Evolutionary conservation across 176 grass and related monocot species (phyloP), one percentile per base, ranked within the genome.

Genomic region (Rhynchospora tenuis): DNA sequence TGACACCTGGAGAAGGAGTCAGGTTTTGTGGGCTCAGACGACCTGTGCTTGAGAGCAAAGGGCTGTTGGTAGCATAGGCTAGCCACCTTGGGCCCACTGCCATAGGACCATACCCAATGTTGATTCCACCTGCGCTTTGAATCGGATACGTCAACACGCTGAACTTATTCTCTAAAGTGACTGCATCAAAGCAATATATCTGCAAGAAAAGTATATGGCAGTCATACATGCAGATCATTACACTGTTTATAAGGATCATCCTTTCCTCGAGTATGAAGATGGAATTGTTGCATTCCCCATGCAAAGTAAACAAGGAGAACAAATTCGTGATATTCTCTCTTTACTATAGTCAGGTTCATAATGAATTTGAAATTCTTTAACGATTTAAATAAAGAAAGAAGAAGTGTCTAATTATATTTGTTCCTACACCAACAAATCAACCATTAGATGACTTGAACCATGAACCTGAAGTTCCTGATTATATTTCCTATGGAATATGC

Each of bases 171-270:
- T 99, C 93, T 81, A 99, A 88, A 63, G 93, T 99, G 64, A 96
- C 93, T 78, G 97, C 93, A 89, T 99, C 93, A 89, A 99, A 99
- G 83, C 97, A 99, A 83, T 96, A 99, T 89, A 99, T 93, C 97
- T 99, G 91, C 13, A 47, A 50, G 56, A 81, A 59, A 84, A 81
- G 67, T 15, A 77, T 24, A 77, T 77, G 24, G 14, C 55, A 55
- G 73, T 77, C 71, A 56, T 29, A 55, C 17, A 56, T 28, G 73
- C 48, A 77, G 73, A 56, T 55, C 48, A 77, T 76, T 71, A 71
- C 22, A 46, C 19, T 71, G 3, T 71, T 71, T 22, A 45, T 7
- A 69, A 71, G 8, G 42, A 70, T 46, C 33, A 71, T 20, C 45
- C 0, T 55, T 77, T 77, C 73, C 50, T 56, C 28, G 26, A 77